Evolutionary conservation across 495 filamentous ascomycete species (phyloP).

Genomic region (Niebla homalea): DNA sequence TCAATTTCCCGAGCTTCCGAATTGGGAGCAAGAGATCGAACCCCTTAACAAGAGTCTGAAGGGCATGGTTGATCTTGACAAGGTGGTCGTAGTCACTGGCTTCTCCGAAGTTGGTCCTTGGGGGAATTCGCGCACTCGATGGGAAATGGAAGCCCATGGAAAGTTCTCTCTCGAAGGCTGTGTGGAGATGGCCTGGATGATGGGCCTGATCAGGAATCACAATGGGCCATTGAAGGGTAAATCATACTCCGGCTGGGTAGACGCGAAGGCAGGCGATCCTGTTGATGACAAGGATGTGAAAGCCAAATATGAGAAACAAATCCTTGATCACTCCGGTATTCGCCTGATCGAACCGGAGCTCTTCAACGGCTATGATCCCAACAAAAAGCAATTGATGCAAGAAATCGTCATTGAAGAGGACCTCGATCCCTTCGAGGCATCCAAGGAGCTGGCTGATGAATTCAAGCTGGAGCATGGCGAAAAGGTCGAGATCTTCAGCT

Average conservation of each 20-base stretch:
- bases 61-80: constrained; percentile 97
- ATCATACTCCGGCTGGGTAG: constrained; percentile 94
- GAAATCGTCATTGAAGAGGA: constrained; percentile 96
- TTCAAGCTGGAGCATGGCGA: constrained; percentile 95
- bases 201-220: constrained; percentile 97
- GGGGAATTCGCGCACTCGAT: constrained; percentile 94
- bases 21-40: constrained; percentile 83
- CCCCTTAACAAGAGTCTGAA: constrained; percentile 76
- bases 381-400: constrained; percentile 95
- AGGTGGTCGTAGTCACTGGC: constrained; percentile 92
- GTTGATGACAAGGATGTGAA: constrained; percentile 98
- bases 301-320: constrained; percentile 87
- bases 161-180: constrained; percentile 96
- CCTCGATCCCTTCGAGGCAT: constrained; percentile 90
- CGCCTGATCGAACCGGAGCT: constrained; percentile 95
- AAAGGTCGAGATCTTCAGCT: constrained; percentile 93
- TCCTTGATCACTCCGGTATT: constrained; percentile 93
- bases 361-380: constrained; percentile 94
- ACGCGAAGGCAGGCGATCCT: constrained; percentile 82
- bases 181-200: constrained; percentile 99
- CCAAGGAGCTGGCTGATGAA: constrained; percentile 92
- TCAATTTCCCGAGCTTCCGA: constrained; percentile 76
- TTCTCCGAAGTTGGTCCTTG: constrained; percentile 94
- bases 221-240: constrained; percentile 97
- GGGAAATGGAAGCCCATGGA: constrained; percentile 98